Evolutionary conservation across 164 flowering plant genomes (phyloP), one percentile per base, ranked within the genome.

Genomic region (Buxus sempervirens): DNA sequence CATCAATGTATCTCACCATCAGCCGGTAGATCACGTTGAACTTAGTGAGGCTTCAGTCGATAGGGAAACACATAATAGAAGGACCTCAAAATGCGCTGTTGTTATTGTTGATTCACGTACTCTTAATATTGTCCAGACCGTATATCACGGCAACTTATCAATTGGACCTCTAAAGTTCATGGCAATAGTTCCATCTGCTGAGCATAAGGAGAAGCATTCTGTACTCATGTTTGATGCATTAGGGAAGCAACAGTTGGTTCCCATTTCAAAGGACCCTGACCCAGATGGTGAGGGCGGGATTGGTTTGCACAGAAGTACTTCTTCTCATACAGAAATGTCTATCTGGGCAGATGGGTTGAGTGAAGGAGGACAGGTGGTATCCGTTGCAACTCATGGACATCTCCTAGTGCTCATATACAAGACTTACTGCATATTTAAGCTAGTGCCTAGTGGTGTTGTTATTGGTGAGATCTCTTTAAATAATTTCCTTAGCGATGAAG

Each of bases 101-200:
- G 81, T 93, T 63, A 81, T 96, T 72, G 86, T 96, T 63, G 99
- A 96, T 81, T 77, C 98, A 4, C 88, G 80, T 79, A 80, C 84
- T 65, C 91, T 96, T 69, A 81, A 83, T 59, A 80, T 91, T 59
- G 78, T 86, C 16, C 90, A 86, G 61, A 96, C 96, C 41, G 80
- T 96, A 58, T 82, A 84, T 77, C 90, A 88, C 75, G 98, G 95
- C 66, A 79, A 71, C 71, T 80, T 87, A 59, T 76, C 90, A 23
- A 78, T 85, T 63, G 96, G 93, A 62, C 85, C 83, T 4, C 71
- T 88, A 69, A 87, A 79, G 75, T 89, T 77, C 78, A 81, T 91
- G 88, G 75, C 70, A 48, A 62, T 93, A n/a, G 81, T 89, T 67
- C 68, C 81, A 38, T 72, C 85, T 41, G 53, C 49, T 51, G 86